Evolutionary conservation across 2,329 filamentous ascomycete species (phyloP), one percentile per base, ranked within the genome.

Genomic region (Bipolaris cookei): DNA sequence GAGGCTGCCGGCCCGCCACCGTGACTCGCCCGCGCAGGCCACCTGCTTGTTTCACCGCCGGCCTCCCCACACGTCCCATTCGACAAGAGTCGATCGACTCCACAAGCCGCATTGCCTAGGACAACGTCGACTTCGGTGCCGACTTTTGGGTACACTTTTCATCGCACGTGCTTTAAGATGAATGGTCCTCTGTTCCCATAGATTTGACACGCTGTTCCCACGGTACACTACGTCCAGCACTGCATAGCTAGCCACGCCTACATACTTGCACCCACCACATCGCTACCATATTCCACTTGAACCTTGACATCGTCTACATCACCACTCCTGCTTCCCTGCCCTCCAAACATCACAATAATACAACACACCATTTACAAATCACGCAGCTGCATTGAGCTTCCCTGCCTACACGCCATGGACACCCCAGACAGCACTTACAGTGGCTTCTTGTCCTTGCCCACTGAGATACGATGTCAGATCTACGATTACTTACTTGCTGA

Each of bases 381-480:
- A 25, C 20, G 8, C 32, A 37, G 32, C 20, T 20, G 4, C 14
- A 23, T 21, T 23, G 13, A 13, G 38, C 16, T 4, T 28, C 39
- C 21, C 13, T 38, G 41, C 20, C 37, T 10, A 23, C n/a, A 16
- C 30, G 49, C 13, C 2, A 58, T 58, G 55, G 8, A 11, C 13
- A 41, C 23, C n/a, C 30, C 46, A 10, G 39, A 56, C 16, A 50
- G 43, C 46, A 37, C 38, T 14, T 54, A 61, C 43, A 62, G 64
- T 35, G 63, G 57, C 35, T 62, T 69, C 38, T 58, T 68, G 18
- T 60, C 61, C 6, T 46, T 80, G 13, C 77, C 78, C 4, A 67
- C 73, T 18, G 78, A 80, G 65, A 61, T 80, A 21, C 73, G 78
- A 42, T 77, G 79, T 35, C 66, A 73, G 14, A 78, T 80, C 47